phyloP scores from a whole-genome alignment of 768 basidiomycete genomes.

The Pleurotus pulmonarius region DNA sequence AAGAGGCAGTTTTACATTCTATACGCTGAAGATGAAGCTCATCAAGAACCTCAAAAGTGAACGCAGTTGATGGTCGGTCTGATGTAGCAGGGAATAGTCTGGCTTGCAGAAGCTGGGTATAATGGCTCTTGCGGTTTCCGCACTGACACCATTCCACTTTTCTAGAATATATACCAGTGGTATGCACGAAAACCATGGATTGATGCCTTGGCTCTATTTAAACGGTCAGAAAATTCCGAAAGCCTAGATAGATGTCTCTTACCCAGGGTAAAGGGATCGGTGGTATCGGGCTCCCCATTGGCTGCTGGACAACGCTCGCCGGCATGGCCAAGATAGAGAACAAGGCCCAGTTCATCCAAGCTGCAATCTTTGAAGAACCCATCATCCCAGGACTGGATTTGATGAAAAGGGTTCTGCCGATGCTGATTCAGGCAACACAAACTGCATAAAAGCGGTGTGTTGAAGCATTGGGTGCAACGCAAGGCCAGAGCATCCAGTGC shows the following conservation, averaged over 20 bases:
- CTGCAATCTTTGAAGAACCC: background rate
- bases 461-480: background rate
- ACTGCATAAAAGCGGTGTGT: background rate
- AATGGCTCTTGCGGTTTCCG: background rate
- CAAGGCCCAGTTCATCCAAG: conserved; percentile 13
- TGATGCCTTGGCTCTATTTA: too few relatives aligned
- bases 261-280: background rate
- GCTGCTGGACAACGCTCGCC: conserved; percentile 14
- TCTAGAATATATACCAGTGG: conserved; percentile 2
- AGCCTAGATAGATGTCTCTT: background rate
- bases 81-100: conserved; percentile 13
- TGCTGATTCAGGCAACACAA: background rate
- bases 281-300: background rate
- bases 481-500: background rate
- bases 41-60: conserved; percentile 19
- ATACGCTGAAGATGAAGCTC: conserved; percentile 15
- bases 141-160: conserved; percentile 6
- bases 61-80: conserved; percentile 11
- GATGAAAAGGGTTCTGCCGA: background rate
- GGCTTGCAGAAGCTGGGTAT: conserved; percentile 12
- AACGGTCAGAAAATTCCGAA: too few relatives aligned
- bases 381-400: conserved; percentile 1
- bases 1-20: conserved; percentile 15
- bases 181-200: background rate
- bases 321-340: conserved; percentile 18